A percentile compares a stretch with the other conserved stretches of the same genome.
phyloP scores from a whole-genome alignment of 768 basidiomycete genomes.

The Tricholoma furcatifolium region DNA sequence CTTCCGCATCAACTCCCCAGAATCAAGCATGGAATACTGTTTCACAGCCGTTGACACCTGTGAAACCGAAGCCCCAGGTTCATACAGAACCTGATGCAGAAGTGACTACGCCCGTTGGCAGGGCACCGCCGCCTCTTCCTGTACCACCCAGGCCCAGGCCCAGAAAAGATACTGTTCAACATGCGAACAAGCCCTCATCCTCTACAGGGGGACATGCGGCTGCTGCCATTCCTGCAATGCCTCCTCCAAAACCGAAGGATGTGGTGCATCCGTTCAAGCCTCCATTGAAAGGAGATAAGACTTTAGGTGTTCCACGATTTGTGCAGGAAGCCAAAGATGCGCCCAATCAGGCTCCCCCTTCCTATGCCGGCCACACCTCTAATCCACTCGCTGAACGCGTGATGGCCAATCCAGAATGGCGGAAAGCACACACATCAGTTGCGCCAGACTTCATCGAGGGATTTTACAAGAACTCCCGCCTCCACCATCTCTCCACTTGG shows the following conservation, averaged over 20 bases:
- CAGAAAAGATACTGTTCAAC: not conserved
- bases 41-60: constrained; percentile 4
- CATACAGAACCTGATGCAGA: not conserved
- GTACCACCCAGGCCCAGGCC: not conserved
- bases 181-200: not conserved
- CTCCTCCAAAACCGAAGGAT: no score
- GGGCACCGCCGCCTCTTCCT: not conserved
- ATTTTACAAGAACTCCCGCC: constrained; percentile 80
- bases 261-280: not conserved
- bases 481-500: constrained; percentile 93
- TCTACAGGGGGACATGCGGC: not conserved
- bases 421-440: constrained; percentile 81
- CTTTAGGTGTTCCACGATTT: no score
- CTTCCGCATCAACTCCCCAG: not conserved
- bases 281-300: not conserved
- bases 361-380: constrained; percentile 66
- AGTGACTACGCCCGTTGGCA: not conserved
- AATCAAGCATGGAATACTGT: not conserved
- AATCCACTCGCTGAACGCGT: constrained; percentile 75
- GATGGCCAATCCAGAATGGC: constrained; percentile 86
- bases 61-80: constrained; percentile 2
- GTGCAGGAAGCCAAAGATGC: not conserved
- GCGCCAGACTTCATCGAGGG: constrained; percentile 86
- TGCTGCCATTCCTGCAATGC: no score
- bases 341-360: constrained; percentile 35